Evolutionary conservation across 2,329 filamentous ascomycete species (phyloP).

Genomic region (Aspergillus eucalypticola): DNA sequence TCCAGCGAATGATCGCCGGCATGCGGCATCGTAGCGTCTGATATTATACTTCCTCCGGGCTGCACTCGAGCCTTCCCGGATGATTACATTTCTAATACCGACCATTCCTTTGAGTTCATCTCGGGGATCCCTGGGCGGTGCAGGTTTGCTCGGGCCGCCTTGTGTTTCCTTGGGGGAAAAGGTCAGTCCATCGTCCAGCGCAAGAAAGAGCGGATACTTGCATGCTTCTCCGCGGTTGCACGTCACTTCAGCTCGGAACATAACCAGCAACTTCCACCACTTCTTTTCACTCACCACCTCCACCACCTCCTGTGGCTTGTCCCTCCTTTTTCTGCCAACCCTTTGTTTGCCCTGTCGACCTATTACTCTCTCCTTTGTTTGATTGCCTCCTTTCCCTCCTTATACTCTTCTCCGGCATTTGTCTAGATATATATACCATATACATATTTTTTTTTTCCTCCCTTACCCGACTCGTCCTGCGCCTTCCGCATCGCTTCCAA

Average conservation of each 20-base stretch:
- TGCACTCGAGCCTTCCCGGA: no score
- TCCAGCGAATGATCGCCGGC: no score
- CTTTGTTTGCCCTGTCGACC: background rate
- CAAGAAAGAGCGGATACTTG: background rate
- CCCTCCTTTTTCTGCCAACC: conserved; percentile 4
- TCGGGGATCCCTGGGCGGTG: background rate
- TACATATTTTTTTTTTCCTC: background rate
- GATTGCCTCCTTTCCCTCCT: conserved; percentile 1
- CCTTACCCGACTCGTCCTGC: background rate
- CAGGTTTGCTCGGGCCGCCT: background rate
- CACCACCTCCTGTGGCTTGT: conserved; percentile 5
- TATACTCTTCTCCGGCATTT: background rate
- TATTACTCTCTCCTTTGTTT: conserved; percentile 1
- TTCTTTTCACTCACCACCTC: background rate
- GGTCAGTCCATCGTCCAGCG: background rate
- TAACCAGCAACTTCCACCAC: background rate
- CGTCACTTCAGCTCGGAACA: conserved; percentile 1
- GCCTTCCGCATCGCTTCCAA: background rate
- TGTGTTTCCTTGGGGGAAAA: background rate
- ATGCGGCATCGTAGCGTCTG: no score
- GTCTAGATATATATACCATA: no score
- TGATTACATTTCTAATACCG: no score
- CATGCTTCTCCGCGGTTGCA: background rate
- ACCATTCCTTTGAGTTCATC: no score
- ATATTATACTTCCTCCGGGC: no score